Evolutionary conservation across 768 basidiomycete genomes (phyloP).

Genomic region (Termitomyces sp.): DNA sequence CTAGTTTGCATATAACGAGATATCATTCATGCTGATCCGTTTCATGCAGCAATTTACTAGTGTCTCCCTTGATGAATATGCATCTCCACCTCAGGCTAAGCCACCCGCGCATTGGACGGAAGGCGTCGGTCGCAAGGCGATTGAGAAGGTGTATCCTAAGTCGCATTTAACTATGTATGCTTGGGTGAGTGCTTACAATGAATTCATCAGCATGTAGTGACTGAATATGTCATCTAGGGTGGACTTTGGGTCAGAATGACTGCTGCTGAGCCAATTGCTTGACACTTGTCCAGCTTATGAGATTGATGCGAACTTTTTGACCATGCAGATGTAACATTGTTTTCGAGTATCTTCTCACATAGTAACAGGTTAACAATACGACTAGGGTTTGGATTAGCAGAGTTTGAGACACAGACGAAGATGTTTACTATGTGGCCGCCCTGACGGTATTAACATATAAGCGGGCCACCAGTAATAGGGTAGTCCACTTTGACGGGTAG

Average conservation of each 20-base stretch:
- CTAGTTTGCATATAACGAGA: slow-evolving; percentile 54
- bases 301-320: not conserved
- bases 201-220: too few relatives aligned
- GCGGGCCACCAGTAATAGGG: too few relatives aligned
- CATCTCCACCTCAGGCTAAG: slow-evolving; percentile 37
- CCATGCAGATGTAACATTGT: too few relatives aligned
- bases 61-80: slow-evolving; percentile 39
- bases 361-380: too few relatives aligned
- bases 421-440: too few relatives aligned
- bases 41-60: slow-evolving; percentile 52
- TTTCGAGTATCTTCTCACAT: too few relatives aligned
- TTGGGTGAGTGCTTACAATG: slow-evolving; percentile 24
- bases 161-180: slow-evolving; percentile 50
- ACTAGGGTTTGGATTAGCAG: too few relatives aligned
- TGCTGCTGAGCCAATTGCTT: not conserved
- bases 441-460: too few relatives aligned
- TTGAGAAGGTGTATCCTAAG: slow-evolving; percentile 47
- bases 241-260: not conserved
- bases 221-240: not conserved
- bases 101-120: slow-evolving; percentile 43
- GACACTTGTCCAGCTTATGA: not conserved
- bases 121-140: slow-evolving; percentile 38
- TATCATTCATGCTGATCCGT: slow-evolving; percentile 59
- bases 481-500: too few relatives aligned
- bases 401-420: too few relatives aligned